Percentiles rank a stretch among this genome's conserved stretches.
Conservation (phyloP, 257 asterid genomes). For the Penstemon newberryi region DNA sequence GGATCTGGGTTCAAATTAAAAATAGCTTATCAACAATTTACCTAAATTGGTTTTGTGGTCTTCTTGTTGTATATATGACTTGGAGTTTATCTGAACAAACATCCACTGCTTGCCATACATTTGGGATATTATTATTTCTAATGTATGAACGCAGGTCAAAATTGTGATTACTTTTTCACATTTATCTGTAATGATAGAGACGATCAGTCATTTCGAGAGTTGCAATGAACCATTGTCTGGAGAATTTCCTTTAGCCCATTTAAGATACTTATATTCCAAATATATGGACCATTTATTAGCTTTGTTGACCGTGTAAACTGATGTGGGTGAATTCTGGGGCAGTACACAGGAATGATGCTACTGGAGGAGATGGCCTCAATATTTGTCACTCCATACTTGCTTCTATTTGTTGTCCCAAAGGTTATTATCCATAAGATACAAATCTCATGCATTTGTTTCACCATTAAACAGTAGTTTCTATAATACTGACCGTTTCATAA, state of each 20-base stretch:
- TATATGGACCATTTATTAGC: background rate
- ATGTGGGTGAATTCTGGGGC: slow-evolving; percentile 32
- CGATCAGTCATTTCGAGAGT: background rate
- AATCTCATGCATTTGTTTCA: background rate
- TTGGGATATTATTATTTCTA: background rate
- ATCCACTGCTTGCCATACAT: background rate
- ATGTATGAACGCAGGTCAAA: slow-evolving; percentile 12
- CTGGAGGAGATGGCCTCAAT: slow-evolving; percentile 98
- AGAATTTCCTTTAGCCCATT: background rate
- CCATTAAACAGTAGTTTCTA: slow-evolving; percentile 5
- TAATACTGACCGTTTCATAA: slow-evolving; percentile 26
- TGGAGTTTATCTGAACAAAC: too few relatives aligned
- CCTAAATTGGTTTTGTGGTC: too few relatives aligned
- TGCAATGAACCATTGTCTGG: background rate
- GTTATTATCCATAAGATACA: slow-evolving; percentile 35
- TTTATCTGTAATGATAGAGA: background rate
- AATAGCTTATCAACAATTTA: too few relatives aligned
- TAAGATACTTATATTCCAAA: slow-evolving; percentile 1
- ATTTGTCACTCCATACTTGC: slow-evolving; percentile 86
- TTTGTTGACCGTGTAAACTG: slow-evolving; percentile 13
- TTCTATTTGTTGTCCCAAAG: slow-evolving; percentile 84
- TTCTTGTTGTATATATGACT: too few relatives aligned
- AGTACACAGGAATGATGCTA: slow-evolving; percentile 95
- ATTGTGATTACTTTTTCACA: background rate
- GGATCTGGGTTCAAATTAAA: too few relatives aligned